Base-by-base conservation (phyloP, 1,139 yeast genomes). In the Sugiyamaella japonica region DNA sequence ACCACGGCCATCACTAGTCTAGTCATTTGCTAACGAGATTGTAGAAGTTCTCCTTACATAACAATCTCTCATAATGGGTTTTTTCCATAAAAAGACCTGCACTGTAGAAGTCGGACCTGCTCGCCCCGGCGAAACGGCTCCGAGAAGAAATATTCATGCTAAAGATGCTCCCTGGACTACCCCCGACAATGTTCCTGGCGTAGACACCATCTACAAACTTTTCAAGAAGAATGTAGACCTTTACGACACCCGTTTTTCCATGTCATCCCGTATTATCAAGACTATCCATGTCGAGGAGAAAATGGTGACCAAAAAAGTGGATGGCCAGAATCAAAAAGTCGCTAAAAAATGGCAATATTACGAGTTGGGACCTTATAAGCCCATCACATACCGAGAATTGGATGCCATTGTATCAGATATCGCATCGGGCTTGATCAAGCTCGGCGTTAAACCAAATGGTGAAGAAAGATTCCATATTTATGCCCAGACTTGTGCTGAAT, bases 341-440 rank as follows among this genome's bases (percentile, higher is more conserved):
- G 88, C 86, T 67, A 93, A 93, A 76, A 84, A 84, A 52, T 93
- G 99, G 99, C 73, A 79, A 53, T 93, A 76, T 71, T 95, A 79
- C 70, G 97, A 95, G 73, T 75, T 86, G 69, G 79, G 90, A 17
- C 81, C 81, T 48, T 95, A 90, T 75, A 70, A 82, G 57, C 86
- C 77, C 71, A 77, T 84, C 59, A 78, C 85, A 13, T 91, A 78
- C 72, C 74, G 76, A 37, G 81, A 89, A 63, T 76, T 89, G 58
- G 72, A 74, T 56, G 66, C 71, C 41, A 69, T 77, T 39, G 76
- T 84, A 58, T 76, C 78, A 60, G 70, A 76, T 59, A 78, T 83
- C 61, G 93, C 96, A 59, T 81, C 84, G 59, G 99, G 97, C 59
- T 77, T 93, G 58, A 75, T 82, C 46, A 78, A 83, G 62, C 67